These are phyloP conservation scores for Sugiyamaella neomexicana DNA, from an alignment of 1,139 yeast genomes.

Conservation along the genomic window DNA sequence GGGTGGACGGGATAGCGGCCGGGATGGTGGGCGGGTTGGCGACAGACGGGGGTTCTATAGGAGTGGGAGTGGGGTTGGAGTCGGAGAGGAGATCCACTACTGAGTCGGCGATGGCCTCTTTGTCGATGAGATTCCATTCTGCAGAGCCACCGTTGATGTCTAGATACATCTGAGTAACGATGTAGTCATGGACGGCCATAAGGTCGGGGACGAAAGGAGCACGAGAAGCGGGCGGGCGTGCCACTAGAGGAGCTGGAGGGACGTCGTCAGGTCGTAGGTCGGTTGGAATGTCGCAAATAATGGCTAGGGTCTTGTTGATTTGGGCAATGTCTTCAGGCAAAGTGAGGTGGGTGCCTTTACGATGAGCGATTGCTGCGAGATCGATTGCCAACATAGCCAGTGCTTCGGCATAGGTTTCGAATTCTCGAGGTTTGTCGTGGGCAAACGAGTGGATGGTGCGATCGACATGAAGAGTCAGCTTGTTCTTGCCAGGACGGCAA, in stretches of 20 bases:
- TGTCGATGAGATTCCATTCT: slow-evolving; percentile 42
- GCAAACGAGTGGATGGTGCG: slow-evolving; percentile 26
- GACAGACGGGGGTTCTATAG: too few species aligned
- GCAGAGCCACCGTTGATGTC: slow-evolving; percentile 40
- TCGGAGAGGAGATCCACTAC: slow-evolving; percentile 17
- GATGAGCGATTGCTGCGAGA: slow-evolving; percentile 31
- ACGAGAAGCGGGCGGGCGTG: neutral
- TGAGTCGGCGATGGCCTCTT: slow-evolving; percentile 19
- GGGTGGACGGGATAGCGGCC: neutral
- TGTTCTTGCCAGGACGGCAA: slow-evolving; percentile 5
- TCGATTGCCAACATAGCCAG: slow-evolving; percentile 41
- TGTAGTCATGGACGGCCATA: slow-evolving; percentile 35
- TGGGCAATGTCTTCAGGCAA: slow-evolving; percentile 23
- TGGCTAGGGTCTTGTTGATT: slow-evolving; percentile 23
- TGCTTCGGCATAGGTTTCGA: slow-evolving; percentile 36
- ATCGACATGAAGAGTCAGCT: slow-evolving; percentile 18
- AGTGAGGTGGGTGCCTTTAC: slow-evolving; percentile 22
- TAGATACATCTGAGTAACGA: slow-evolving; percentile 36
- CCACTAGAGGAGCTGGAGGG: too few species aligned
- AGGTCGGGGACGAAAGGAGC: slow-evolving; percentile 15
- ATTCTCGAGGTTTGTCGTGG: slow-evolving; percentile 33
- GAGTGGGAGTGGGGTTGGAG: neutral
- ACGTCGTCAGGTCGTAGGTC: neutral
- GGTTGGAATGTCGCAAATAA: slow-evolving; percentile 15
- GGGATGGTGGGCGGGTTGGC: neutral